Evolutionary conservation across 192 early-diverging fungal species (phyloP).

Genomic region (Polychytrium aggregatum): DNA sequence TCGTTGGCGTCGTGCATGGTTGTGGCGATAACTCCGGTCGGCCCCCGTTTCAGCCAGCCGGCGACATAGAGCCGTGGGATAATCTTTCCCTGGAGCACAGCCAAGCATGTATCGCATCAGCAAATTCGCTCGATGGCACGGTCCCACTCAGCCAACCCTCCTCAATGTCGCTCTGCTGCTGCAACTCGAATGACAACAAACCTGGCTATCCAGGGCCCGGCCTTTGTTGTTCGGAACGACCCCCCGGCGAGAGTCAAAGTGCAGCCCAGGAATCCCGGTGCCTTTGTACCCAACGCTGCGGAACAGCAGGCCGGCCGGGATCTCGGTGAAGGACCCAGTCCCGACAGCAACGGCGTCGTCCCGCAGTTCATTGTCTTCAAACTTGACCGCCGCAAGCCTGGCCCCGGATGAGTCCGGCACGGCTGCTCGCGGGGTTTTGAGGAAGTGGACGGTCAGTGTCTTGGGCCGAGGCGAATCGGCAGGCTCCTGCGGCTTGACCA

Average conservation of each 20-base stretch:
- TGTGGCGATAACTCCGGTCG: constrained; percentile 83
- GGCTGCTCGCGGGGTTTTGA: too few relatives aligned
- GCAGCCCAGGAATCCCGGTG: constrained; percentile 51
- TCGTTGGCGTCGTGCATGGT: constrained; percentile 92
- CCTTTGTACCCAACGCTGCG: constrained; percentile 84
- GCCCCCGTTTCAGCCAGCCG: constrained; percentile 94
- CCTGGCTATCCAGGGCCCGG: constrained; percentile 49
- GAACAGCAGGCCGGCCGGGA: constrained; percentile 59
- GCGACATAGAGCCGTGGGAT: constrained; percentile 69
- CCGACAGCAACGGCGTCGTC: constrained; percentile 38
- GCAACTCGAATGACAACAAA: too few relatives aligned
- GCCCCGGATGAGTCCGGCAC: background rate
- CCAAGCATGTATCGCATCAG: background rate
- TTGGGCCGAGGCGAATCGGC: constrained; percentile 9
- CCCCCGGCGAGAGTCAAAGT: constrained; percentile 59
- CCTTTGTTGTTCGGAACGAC: constrained; percentile 77
- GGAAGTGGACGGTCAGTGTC: constrained; percentile 63
- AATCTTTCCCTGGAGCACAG: background rate
- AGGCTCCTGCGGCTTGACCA: constrained; percentile 24
- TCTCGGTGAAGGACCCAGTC: constrained; percentile 45
- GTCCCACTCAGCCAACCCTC: too few relatives aligned
- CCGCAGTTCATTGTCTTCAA: constrained; percentile 56
- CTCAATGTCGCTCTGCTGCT: too few relatives aligned
- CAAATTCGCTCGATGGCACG: background rate
- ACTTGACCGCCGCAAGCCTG: constrained; percentile 6